Evolutionary conservation across 306 rosid species (phyloP).

Genomic region (Gillenia trifoliata): DNA sequence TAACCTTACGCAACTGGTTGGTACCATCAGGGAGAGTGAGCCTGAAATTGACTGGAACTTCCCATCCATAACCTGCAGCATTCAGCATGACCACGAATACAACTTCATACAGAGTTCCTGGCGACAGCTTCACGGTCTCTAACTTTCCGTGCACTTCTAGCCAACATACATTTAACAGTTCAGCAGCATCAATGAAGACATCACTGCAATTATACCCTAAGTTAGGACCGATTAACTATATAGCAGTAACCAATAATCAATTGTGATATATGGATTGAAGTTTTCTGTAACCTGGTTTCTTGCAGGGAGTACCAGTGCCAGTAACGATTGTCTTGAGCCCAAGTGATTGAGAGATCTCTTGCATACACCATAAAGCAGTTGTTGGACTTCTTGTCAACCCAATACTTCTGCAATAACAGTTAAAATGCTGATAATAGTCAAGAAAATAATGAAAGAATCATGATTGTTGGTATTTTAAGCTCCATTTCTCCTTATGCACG

Average conservation of each 20-base stretch:
- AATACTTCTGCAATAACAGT: slow-evolving; percentile 25
- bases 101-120: slow-evolving; percentile 45
- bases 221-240: neutral
- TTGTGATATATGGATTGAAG: neutral
- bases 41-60: slow-evolving; percentile 50
- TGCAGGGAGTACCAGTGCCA: slow-evolving; percentile 51
- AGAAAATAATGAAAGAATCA: neutral
- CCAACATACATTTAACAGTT: slow-evolving; percentile 63
- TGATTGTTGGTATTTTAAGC: neutral
- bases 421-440: neutral
- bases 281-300: slow-evolving; percentile 40
- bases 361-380: slow-evolving; percentile 72
- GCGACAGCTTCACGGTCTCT: slow-evolving; percentile 48
- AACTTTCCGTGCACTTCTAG: slow-evolving; percentile 62
- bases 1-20: slow-evolving; percentile 38
- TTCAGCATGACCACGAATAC: slow-evolving; percentile 50
- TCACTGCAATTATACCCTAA: slow-evolving; percentile 36
- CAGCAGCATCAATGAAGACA: slow-evolving; percentile 41
- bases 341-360: slow-evolving; percentile 53
- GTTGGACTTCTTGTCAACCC: slow-evolving; percentile 41
- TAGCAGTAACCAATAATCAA: neutral
- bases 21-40: slow-evolving; percentile 52
- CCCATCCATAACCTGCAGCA: slow-evolving; percentile 53
- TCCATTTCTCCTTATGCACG: too few species aligned
- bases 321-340: slow-evolving; percentile 41